Evolutionary conservation across 495 filamentous ascomycete species (phyloP).

Genomic region (Halenospora varia): DNA sequence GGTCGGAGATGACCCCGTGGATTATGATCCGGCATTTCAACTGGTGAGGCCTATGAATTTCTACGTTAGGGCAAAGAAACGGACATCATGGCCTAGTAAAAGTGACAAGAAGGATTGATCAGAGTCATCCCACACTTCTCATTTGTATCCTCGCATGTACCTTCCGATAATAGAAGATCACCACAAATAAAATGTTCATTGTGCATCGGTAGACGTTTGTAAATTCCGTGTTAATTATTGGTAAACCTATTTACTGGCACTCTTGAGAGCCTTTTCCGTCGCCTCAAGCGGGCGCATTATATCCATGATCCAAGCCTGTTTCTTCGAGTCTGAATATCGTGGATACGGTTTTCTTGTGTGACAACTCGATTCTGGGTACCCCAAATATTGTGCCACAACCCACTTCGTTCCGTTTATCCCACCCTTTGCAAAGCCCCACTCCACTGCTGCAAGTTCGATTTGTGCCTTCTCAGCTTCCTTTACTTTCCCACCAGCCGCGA

Average conservation of each 20-base stretch:
- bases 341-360: slow-evolving; percentile 38
- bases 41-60: slow-evolving; percentile 53
- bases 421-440: slow-evolving; percentile 39
- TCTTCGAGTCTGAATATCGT: slow-evolving; percentile 30
- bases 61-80: slow-evolving; percentile 42
- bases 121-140: too few species aligned
- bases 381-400: slow-evolving; percentile 33
- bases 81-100: slow-evolving; percentile 46
- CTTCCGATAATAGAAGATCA: too few species aligned
- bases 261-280: slow-evolving; percentile 11
- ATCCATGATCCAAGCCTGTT: slow-evolving; percentile 28
- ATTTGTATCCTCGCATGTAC: too few species aligned
- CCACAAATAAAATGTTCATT: too few species aligned
- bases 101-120: too few species aligned
- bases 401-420: slow-evolving; percentile 42
- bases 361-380: slow-evolving; percentile 34
- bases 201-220: too few species aligned
- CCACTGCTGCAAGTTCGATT: slow-evolving; percentile 29
- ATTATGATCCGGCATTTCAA: slow-evolving; percentile 55
- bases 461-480: slow-evolving; percentile 34
- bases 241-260: neutral
- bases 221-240: too few species aligned
- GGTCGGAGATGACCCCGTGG: slow-evolving; percentile 37
- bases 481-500: slow-evolving; percentile 30
- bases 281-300: slow-evolving; percentile 16